Evolutionary conservation across 1,139 yeast species (phyloP).

Genomic region (Protomyces inouyei): DNA sequence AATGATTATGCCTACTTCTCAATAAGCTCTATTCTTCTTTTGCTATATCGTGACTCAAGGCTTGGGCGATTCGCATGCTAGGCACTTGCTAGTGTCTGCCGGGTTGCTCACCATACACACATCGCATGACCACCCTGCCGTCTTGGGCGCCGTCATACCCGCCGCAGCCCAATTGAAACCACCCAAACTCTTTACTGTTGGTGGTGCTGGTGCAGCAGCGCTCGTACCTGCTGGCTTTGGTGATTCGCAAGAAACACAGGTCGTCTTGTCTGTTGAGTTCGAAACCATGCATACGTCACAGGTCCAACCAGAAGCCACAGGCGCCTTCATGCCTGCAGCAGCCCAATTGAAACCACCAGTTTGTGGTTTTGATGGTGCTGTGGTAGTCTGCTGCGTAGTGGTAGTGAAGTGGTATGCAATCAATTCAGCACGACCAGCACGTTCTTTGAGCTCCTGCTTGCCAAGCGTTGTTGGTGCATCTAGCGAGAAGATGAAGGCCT

Average conservation of each 20-base stretch:
- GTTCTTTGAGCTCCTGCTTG: background rate
- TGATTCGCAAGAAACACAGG: constrained; percentile 19
- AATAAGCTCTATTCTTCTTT: background rate
- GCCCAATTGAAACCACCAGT: constrained; percentile 16
- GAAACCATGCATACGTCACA: constrained; percentile 24
- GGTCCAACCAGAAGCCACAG: constrained; percentile 9
- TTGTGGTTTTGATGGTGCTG: background rate
- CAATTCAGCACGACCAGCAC: background rate
- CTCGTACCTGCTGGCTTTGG: background rate
- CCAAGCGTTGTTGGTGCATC: background rate
- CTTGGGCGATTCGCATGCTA: constrained; percentile 15
- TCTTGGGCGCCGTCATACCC: constrained; percentile 21
- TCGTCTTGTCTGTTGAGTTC: constrained; percentile 2
- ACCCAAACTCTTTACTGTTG: background rate
- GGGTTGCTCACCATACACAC: constrained; percentile 24
- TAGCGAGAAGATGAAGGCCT: background rate
- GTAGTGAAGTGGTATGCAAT: background rate
- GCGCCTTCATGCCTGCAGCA: constrained; percentile 14
- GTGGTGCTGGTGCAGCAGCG: background rate
- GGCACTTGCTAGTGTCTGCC: constrained; percentile 1
- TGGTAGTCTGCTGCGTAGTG: background rate
- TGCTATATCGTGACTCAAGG: background rate
- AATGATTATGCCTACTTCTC: background rate
- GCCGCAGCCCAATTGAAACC: constrained; percentile 28
- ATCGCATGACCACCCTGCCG: constrained; percentile 10